These are phyloP conservation scores for Colletotrichum cuscutae DNA, from an alignment of 2,329 filamentous ascomycete species.

Conservation along the genomic window DNA sequence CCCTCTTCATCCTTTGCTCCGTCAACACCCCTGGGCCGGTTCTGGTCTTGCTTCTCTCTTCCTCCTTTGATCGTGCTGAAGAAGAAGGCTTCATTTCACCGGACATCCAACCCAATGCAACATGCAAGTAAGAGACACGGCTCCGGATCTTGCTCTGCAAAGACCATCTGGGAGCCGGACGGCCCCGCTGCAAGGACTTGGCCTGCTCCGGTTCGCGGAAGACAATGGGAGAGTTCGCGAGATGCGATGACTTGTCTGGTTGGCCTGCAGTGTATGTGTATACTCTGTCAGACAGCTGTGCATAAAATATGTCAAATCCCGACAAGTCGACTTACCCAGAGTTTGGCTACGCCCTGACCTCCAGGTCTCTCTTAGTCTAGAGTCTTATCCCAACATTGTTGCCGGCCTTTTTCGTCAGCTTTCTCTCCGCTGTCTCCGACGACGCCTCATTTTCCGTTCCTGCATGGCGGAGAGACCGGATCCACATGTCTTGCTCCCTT, in stretches of 20 bases:
- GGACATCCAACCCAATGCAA: conserved; percentile 8
- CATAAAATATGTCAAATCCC: conserved; percentile 24
- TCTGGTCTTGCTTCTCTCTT: not conserved
- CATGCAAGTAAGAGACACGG: conserved; percentile 6
- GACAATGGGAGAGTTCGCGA: conserved; percentile 31
- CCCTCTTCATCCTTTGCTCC: not conserved
- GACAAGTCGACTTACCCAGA: conserved; percentile 14
- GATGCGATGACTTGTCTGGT: conserved; percentile 35
- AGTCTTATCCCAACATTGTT: not conserved
- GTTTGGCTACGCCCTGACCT: conserved; percentile 15
- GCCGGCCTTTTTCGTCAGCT: not conserved
- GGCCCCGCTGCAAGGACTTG: conserved; percentile 14
- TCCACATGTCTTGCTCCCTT: conserved; percentile 12
- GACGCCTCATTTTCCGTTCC: conserved; percentile 8
- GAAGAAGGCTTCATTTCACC: not conserved
- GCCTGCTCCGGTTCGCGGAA: conserved; percentile 29
- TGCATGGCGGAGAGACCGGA: not conserved
- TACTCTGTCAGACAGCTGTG: not conserved
- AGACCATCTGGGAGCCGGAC: conserved; percentile 6
- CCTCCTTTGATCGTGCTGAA: not conserved
- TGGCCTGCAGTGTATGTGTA: not conserved
- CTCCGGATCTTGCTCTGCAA: conserved; percentile 18
- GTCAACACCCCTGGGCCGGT: not conserved
- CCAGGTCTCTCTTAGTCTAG: too few relatives aligned
- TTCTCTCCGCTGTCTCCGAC: conserved; percentile 5